phyloP scores from a whole-genome alignment of 805 yeast genomes.

The Kodamaea kaohsiungensis region DNA sequence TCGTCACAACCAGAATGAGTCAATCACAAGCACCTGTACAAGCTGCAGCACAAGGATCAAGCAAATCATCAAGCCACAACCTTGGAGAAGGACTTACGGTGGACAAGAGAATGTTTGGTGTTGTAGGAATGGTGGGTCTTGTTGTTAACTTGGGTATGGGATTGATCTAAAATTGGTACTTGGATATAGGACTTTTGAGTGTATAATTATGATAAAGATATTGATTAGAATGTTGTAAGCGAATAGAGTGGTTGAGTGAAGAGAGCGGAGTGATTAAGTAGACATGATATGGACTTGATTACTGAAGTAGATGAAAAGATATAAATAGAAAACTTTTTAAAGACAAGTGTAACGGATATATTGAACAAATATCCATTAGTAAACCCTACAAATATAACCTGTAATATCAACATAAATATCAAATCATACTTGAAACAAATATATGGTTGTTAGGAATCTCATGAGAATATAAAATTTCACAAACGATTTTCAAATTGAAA shows the following conservation, averaged over 20 bases:
- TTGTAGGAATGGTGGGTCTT: conserved; percentile 3
- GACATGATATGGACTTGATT: no score
- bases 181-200: background rate
- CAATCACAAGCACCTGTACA: conserved; percentile 20
- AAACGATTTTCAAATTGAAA: no score
- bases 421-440: no score
- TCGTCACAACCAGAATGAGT: conserved; percentile 33
- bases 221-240: background rate
- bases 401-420: no score
- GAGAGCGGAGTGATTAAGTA: no score
- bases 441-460: no score
- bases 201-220: background rate
- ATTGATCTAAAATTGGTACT: conserved; percentile 4
- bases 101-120: background rate
- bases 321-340: no score
- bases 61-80: conserved; percentile 11
- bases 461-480: no score
- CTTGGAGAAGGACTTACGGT: background rate
- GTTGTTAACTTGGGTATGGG: conserved; percentile 12
- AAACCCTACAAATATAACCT: no score
- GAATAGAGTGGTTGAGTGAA: background rate
- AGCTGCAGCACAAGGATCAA: conserved; percentile 10
- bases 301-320: no score
- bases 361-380: no score
- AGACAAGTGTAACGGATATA: no score